These are phyloP conservation scores for Choiromyces venosus DNA, from an alignment of 495 filamentous ascomycete species.

Conservation along the genomic window DNA sequence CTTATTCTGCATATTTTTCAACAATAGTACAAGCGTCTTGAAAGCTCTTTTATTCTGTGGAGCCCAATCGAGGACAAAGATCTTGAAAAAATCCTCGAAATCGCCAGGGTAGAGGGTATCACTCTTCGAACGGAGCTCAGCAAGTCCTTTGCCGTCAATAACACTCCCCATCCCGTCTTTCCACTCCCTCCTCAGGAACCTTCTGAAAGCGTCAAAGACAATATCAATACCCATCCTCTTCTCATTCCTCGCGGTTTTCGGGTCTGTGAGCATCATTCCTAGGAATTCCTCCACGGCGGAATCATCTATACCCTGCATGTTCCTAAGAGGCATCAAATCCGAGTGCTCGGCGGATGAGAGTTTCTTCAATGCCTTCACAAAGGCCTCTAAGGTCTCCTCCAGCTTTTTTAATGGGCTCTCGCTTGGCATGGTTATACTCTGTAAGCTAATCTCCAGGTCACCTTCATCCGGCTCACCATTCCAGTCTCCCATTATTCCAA, in stretches of 20 bases:
- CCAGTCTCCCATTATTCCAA: slow-evolving; percentile 31
- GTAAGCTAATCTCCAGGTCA: slow-evolving; percentile 42
- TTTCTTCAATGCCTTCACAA: slow-evolving; percentile 71
- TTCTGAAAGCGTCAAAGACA: slow-evolving; percentile 90
- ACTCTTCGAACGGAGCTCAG: slow-evolving; percentile 66
- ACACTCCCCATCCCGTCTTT: slow-evolving; percentile 79
- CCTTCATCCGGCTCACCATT: slow-evolving; percentile 21
- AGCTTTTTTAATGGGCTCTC: slow-evolving; percentile 54
- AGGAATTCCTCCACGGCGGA: slow-evolving; percentile 55
- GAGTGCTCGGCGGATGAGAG: slow-evolving; percentile 50
- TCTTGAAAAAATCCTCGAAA: slow-evolving; percentile 80
- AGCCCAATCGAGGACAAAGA: slow-evolving; percentile 68
- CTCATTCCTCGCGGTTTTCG: slow-evolving; percentile 21
- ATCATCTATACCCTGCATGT: slow-evolving; percentile 52
- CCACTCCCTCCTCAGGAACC: slow-evolving; percentile 87
- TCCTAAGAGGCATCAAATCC: slow-evolving; percentile 50
- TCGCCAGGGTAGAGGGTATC: slow-evolving; percentile 67
- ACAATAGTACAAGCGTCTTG: slow-evolving; percentile 71
- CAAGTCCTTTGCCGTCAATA: slow-evolving; percentile 59
- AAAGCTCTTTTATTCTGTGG: slow-evolving; percentile 91
- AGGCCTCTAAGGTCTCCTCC: slow-evolving; percentile 81
- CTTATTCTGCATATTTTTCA: slow-evolving; percentile 86
- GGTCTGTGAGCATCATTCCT: slow-evolving; percentile 23
- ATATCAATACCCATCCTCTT: slow-evolving; percentile 56
- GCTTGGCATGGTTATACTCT: slow-evolving; percentile 42